Base-by-base conservation (phyloP, 441 rosid genomes). In the Euphorbia corollata region DNA sequence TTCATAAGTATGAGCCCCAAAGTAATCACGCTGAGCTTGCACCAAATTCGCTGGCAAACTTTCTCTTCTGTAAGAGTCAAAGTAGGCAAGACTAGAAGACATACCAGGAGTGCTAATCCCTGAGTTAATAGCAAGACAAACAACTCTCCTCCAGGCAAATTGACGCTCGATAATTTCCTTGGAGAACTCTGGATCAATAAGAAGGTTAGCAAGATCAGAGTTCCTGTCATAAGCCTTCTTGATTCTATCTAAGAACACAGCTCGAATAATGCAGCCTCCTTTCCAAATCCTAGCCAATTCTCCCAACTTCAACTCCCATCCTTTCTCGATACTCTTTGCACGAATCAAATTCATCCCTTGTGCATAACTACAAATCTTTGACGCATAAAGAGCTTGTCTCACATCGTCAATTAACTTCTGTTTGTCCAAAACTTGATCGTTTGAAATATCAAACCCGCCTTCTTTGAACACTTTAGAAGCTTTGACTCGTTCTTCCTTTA, bases 331-430 rank as follows among this genome's bases (percentile, higher is more conserved):
- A 67, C 97, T 92, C 83, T 92, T 92, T 63, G 96, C 94, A 32
- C 94, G 89, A 75, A 92, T 88, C 41, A 92, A 80, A 78, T 92
- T 92, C 97, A 92, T 92, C 34, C 97, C 98, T 74, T 92, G 97
- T 2, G 98, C 97, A 63, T 92, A 92, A 68, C 97, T 92, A 53
- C 98, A 92, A 63, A 92, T 90, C 81, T 92, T 92, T 60, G 98
- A 81, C 15, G 98, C 90, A 73, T 90, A 92, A 13, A 92, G 98
- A 57, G 98, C 97, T 59, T 83, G 77, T 78, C 98, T 84, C 60
- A 92, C 98, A 45, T 90, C 92, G 1, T 90, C 87, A 30, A 90
- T 74, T 68, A 92, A 80, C 79, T 84, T 84, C 66, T 80, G 70
- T 82, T 92, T 92, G 84, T 92, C 93, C 57, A 92, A 88, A 2